phyloP scores from a whole-genome alignment of 2,329 filamentous ascomycete genomes.

The Aspergillus fumigatiaffinis region DNA sequence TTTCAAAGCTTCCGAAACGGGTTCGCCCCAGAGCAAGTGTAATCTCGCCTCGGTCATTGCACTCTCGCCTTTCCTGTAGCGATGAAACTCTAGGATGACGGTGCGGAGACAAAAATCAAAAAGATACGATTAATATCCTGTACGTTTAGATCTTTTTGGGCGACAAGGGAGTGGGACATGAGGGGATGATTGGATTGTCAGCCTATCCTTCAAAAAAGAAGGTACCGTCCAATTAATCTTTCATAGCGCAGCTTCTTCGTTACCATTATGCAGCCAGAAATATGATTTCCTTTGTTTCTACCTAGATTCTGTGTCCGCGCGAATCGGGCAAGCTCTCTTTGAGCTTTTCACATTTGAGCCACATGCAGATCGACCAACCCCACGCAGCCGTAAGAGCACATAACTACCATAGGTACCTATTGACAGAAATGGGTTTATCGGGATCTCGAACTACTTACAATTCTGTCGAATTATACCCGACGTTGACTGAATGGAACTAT shows the following conservation, averaged over 20 bases:
- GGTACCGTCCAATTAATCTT: slow-evolving; percentile 21
- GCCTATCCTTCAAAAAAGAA: slow-evolving; percentile 8
- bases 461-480: neutral
- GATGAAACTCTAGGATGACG: slow-evolving; percentile 19
- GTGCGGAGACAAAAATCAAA: slow-evolving; percentile 24
- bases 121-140: slow-evolving; percentile 40
- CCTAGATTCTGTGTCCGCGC: neutral
- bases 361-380: neutral
- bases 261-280: slow-evolving; percentile 23
- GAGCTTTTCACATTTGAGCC: neutral
- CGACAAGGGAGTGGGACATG: slow-evolving; percentile 26
- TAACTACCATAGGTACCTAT: neutral
- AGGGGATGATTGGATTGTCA: slow-evolving; percentile 16
- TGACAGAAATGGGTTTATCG: neutral
- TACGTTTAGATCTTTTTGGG: slow-evolving; percentile 40
- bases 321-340: neutral
- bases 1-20: slow-evolving; percentile 17
- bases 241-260: slow-evolving; percentile 13
- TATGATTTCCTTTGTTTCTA: slow-evolving; percentile 34
- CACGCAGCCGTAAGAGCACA: neutral
- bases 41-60: slow-evolving; percentile 14
- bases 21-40: slow-evolving; percentile 11
- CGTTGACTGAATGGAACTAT: neutral
- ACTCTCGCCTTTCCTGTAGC: slow-evolving; percentile 24
- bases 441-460: neutral